A percentile compares a stretch with the other conserved stretches of the same genome.
Evolutionary conservation across 2,329 filamentous ascomycete species (phyloP).

Genomic region (Penicillium sp.): DNA sequence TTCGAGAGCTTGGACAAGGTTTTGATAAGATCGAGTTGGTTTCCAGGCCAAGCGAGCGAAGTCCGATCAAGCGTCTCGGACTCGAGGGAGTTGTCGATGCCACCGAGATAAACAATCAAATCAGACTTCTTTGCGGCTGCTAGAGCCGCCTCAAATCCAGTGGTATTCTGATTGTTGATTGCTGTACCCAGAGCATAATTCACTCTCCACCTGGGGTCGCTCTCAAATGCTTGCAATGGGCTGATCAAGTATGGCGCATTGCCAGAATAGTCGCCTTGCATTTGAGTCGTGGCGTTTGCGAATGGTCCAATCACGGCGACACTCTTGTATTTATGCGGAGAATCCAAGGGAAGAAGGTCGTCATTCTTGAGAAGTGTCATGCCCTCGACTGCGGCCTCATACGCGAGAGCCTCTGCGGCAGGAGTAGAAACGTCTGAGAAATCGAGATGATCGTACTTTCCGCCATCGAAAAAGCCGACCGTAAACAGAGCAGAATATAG

Average conservation of each 20-base stretch:
- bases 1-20: conserved; percentile 2
- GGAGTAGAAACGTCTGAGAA: conserved; percentile 62
- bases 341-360: conserved; percentile 50
- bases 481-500: conserved; percentile 53
- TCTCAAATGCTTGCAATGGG: conserved; percentile 42
- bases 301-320: conserved; percentile 63
- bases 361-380: conserved; percentile 59
- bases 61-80: conserved; percentile 10
- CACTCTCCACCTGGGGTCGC: not conserved
- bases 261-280: conserved; percentile 64
- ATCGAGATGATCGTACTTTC: conserved; percentile 56
- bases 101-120: conserved; percentile 50
- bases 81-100: conserved; percentile 39
- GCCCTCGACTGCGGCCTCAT: conserved; percentile 54
- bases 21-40: conserved; percentile 10
- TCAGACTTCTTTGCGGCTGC: conserved; percentile 45
- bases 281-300: conserved; percentile 60
- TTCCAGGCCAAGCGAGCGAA: conserved; percentile 5
- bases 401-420: conserved; percentile 58
- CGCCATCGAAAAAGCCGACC: conserved; percentile 57
- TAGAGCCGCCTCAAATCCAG: not conserved
- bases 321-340: conserved; percentile 26
- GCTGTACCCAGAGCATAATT: conserved; percentile 2
- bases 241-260: conserved; percentile 46
- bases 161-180: not conserved